Evolutionary conservation across 169 alveolate species (phyloP).

Genomic region (Plasmodium inui): DNA sequence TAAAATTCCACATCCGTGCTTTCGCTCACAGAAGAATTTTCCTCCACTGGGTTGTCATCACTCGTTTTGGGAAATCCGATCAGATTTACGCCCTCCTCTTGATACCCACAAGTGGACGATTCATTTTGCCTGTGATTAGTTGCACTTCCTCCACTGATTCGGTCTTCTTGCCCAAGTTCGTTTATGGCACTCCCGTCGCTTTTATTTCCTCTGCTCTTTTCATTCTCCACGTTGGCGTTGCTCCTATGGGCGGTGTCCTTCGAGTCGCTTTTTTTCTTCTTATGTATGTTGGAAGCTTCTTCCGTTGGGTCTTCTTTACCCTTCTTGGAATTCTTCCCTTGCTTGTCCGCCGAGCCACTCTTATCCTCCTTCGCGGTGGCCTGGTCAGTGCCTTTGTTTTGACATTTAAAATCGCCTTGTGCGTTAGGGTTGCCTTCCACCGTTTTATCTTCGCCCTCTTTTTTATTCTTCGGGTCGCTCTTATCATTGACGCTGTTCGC

Average conservation of each 20-base stretch:
- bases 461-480: slow-evolving; percentile 9
- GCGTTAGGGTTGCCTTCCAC: slow-evolving; percentile 1
- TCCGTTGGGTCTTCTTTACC: slow-evolving; percentile 18
- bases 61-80: slow-evolving; percentile 52
- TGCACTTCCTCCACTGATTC: not conserved
- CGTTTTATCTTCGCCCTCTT: slow-evolving; percentile 2
- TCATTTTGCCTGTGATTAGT: not conserved
- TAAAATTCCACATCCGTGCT: slow-evolving; percentile 15
- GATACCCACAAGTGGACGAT: not conserved
- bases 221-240: slow-evolving; percentile 50
- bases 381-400: slow-evolving; percentile 52
- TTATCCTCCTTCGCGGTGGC: slow-evolving; percentile 37
- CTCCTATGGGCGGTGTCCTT: slow-evolving; percentile 26
- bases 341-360: slow-evolving; percentile 60
- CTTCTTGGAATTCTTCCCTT: slow-evolving; percentile 50
- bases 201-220: slow-evolving; percentile 23
- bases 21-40: slow-evolving; percentile 72
- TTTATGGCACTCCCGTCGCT: slow-evolving; percentile 63
- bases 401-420: slow-evolving; percentile 39
- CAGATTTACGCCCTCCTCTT: slow-evolving; percentile 5
- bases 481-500: slow-evolving; percentile 40
- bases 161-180: not conserved
- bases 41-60: slow-evolving; percentile 46
- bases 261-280: slow-evolving; percentile 17
- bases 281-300: not conserved